phyloP scores from a whole-genome alignment of 306 rosid genomes.

The Aeschynomene evenia region DNA sequence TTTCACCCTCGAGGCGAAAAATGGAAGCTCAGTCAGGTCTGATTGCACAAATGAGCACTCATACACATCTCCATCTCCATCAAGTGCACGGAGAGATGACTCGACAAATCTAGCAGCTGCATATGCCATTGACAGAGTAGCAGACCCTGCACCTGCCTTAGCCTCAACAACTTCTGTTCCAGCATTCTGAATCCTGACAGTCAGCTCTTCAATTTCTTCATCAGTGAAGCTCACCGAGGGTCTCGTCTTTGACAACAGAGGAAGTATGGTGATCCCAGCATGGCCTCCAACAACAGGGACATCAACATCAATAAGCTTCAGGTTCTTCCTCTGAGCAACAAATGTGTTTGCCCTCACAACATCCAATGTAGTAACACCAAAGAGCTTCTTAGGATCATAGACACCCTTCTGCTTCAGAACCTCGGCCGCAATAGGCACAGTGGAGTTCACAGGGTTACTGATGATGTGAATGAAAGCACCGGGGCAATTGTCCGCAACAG shows the following conservation, averaged over 20 bases:
- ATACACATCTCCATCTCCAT: slow-evolving; percentile 92
- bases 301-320: slow-evolving; percentile 92
- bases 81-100: slow-evolving; percentile 91
- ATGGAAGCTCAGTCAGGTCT: slow-evolving; percentile 86
- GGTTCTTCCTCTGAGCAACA: slow-evolving; percentile 89
- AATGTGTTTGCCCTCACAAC: slow-evolving; percentile 99
- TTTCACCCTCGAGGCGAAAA: slow-evolving; percentile 92
- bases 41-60: slow-evolving; percentile 87
- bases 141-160: slow-evolving; percentile 97
- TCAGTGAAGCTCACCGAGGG: slow-evolving; percentile 72
- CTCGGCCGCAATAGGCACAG: slow-evolving; percentile 92
- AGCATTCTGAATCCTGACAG: slow-evolving; percentile 88
- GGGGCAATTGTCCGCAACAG: slow-evolving; percentile 94
- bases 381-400: slow-evolving; percentile 89
- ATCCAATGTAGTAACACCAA: slow-evolving; percentile 93
- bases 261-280: slow-evolving; percentile 94
- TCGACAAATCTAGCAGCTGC: slow-evolving; percentile 98
- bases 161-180: slow-evolving; percentile 99
- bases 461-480: slow-evolving; percentile 85
- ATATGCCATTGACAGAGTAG: slow-evolving; percentile 98
- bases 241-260: slow-evolving; percentile 78
- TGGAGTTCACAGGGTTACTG: slow-evolving; percentile 96
- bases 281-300: slow-evolving; percentile 96
- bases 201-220: slow-evolving; percentile 73
- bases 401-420: slow-evolving; percentile 85